Evolutionary conservation across 2,329 filamentous ascomycete species (phyloP).

Genomic region (Nothophaeocryptopus gaeumannii): DNA sequence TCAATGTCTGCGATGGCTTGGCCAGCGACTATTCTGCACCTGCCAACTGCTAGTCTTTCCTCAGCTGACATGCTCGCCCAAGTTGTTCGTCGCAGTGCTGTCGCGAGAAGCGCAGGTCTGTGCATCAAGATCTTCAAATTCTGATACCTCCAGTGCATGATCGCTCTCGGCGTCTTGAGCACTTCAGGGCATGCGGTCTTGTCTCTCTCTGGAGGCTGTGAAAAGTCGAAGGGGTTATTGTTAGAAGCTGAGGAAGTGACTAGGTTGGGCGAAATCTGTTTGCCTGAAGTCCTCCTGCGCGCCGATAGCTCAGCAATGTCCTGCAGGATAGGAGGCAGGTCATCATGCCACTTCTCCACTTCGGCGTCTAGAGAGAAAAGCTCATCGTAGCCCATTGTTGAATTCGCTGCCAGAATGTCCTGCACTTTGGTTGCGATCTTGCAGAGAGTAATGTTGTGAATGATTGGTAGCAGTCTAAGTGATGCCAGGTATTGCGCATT

Average conservation of each 20-base stretch:
- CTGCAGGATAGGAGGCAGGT: conserved; percentile 54
- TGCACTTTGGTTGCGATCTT: conserved; percentile 76
- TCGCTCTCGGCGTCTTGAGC: conserved; percentile 65
- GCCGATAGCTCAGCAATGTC: conserved; percentile 15
- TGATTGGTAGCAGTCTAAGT: conserved; percentile 65
- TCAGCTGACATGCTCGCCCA: conserved; percentile 56
- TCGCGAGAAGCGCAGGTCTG: conserved; percentile 66
- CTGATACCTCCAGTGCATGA: conserved; percentile 81
- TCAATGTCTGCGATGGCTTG: conserved; percentile 71
- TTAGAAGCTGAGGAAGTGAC: conserved; percentile 14
- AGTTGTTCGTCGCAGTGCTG: conserved; percentile 54
- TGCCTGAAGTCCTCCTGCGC: not conserved
- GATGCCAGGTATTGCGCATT: conserved; percentile 49
- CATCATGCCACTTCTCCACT: conserved; percentile 69
- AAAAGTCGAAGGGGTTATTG: conserved; percentile 49
- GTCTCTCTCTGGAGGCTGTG: conserved; percentile 57
- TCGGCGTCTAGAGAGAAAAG: conserved; percentile 65
- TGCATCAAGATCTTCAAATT: conserved; percentile 75
- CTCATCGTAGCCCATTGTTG: conserved; percentile 65
- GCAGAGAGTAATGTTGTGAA: conserved; percentile 76
- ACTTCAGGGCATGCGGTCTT: conserved; percentile 58
- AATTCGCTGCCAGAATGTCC: conserved; percentile 68
- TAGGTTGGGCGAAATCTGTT: conserved; percentile 12
- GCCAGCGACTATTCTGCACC: conserved; percentile 66
- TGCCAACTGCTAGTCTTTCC: conserved; percentile 65